Base-by-base conservation (phyloP, 2,329 filamentous ascomycete species). In the Pochonia chlamydosporia region DNA sequence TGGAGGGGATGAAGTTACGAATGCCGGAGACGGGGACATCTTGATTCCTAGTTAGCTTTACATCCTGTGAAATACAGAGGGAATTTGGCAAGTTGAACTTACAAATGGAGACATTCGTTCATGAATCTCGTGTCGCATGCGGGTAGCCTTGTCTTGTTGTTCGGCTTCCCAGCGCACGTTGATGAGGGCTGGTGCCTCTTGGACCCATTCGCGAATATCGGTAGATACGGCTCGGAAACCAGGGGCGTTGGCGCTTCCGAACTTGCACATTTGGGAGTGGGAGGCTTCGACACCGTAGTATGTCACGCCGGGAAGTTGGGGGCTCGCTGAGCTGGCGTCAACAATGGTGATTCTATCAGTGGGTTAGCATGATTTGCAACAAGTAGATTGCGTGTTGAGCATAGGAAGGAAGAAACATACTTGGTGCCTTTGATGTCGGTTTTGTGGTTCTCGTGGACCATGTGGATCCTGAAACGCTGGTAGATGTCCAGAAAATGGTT, bases 241-340 rank as follows among this genome's bases (percentile, higher is more conserved):
- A 0, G 85, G 82, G 0, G 85, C 76, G 51, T 72, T 78, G 42
- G 74, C 72, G 52, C 75, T 76, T 20, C 80, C 74, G 50, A 87
- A 89, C 58, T 87, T 88, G 70, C 82, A 86, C 81, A 89, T 87
- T 37, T 74, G 71, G 1, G 79, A 81, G 59, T 88, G 84, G n/a
- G 78, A 80, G 7, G 82, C 82, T 54, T 88, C 84, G 49, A 89
- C 86, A n/a, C 84, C 84, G 63, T 84, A 87, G 53, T 85, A 84
- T 36, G 79, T 82, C 0, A 87, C 84, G 26, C 84, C 84, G 5
- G 83, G 81, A 13, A 87, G 68, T 46, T 80, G 78, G 0, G 86
- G 87, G 16, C 82, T 78, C 1, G 87, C 87, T 1, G 85, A 89
- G 40, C 71, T 71, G 46, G 85, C 74, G 49, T 89, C 84, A 3